These are phyloP conservation scores for Diplosphaera chodatii DNA, from an alignment of 139 green algal genomes.

Conservation along the genomic window DNA sequence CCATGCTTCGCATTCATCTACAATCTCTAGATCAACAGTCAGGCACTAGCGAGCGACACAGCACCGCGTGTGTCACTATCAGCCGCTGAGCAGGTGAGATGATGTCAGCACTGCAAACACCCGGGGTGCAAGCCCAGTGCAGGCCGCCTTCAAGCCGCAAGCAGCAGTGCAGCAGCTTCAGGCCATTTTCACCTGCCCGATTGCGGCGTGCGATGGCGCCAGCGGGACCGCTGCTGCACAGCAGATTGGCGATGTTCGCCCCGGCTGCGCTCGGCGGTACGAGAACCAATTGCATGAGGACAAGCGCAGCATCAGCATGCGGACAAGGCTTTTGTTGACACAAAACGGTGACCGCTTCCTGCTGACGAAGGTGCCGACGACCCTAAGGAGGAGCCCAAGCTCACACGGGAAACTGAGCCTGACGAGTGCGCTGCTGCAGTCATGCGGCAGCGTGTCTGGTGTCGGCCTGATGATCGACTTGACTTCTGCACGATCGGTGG, in stretches of 20 bases:
- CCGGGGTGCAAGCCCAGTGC: not conserved
- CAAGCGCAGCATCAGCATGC: too few relatives aligned
- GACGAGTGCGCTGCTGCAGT: conserved; percentile 26
- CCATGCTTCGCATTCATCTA: too few relatives aligned
- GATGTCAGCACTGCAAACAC: not conserved
- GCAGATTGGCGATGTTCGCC: not conserved
- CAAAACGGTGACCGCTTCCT: too few relatives aligned
- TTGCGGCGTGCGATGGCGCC: too few relatives aligned
- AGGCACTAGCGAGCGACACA: too few relatives aligned
- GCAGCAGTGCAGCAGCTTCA: not conserved
- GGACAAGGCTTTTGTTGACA: too few relatives aligned
- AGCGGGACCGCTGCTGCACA: not conserved
- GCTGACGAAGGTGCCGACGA: not conserved
- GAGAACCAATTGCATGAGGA: too few relatives aligned
- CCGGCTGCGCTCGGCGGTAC: not conserved
- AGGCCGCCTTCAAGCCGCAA: not conserved
- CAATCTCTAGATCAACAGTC: too few relatives aligned
- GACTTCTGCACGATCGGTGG: too few relatives aligned
- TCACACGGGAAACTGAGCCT: conserved; percentile 37
- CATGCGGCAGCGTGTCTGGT: not conserved
- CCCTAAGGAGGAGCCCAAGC: conserved; percentile 4
- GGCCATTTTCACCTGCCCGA: not conserved
- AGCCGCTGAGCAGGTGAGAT: not conserved
- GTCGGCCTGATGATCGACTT: not conserved
- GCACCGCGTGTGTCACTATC: too few relatives aligned